These are phyloP conservation scores for Cladosporium velox DNA, from an alignment of 2,329 filamentous ascomycete species.

Conservation along the genomic window DNA sequence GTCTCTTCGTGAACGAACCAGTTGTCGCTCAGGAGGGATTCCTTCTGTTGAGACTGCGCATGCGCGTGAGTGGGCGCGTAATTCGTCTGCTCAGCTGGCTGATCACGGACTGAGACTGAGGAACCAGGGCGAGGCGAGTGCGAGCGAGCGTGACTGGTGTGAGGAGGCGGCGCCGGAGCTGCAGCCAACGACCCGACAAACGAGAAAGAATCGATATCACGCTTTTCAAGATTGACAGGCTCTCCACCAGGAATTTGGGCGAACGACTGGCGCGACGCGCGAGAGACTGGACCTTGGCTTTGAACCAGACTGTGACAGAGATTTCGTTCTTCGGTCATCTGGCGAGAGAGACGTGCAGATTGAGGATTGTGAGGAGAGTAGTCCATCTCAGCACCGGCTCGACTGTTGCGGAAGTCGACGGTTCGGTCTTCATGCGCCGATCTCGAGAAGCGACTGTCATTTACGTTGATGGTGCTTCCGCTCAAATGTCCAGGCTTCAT, in stretches of 20 bases:
- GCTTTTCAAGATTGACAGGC: not conserved
- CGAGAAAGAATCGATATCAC: constrained; percentile 16
- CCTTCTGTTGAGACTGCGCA: constrained; percentile 32
- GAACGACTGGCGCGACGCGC: constrained; percentile 38
- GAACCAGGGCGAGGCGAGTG: constrained; percentile 26
- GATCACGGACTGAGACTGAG: constrained; percentile 25
- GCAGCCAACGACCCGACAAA: constrained; percentile 11
- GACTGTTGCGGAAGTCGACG: constrained; percentile 80
- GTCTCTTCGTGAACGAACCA: constrained; percentile 46
- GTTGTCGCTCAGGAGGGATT: constrained; percentile 47
- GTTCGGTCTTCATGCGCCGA: constrained; percentile 48
- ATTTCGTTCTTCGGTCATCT: constrained; percentile 52
- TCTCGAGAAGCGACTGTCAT: constrained; percentile 41
- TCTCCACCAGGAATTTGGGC: not conserved
- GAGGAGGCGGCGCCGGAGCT: constrained; percentile 11
- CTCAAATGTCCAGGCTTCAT: constrained; percentile 59
- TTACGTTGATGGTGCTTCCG: constrained; percentile 47
- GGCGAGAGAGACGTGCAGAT: constrained; percentile 56
- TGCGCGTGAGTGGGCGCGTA: constrained; percentile 9
- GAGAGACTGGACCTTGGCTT: constrained; percentile 33
- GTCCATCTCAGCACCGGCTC: constrained; percentile 61
- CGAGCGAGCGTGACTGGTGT: constrained; percentile 13
- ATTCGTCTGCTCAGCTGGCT: not conserved
- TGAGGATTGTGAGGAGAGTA: constrained; percentile 54
- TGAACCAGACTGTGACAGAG: constrained; percentile 39